Base-by-base conservation (phyloP, 495 filamentous ascomycete genomes). In the Glarea lozoyensis region DNA sequence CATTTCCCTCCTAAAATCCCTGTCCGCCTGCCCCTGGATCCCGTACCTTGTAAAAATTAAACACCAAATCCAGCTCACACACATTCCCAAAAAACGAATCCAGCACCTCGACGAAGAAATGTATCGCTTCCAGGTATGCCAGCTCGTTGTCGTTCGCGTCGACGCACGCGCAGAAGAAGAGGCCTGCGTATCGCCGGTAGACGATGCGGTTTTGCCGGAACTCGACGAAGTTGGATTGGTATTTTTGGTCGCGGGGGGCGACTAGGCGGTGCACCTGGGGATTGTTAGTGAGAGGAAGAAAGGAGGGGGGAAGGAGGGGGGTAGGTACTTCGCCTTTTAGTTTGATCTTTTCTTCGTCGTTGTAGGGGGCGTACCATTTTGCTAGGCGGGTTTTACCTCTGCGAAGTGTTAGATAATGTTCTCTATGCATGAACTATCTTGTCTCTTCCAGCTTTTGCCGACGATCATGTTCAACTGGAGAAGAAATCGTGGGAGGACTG, bases 181-280 rank as follows among this genome's bases (percentile, higher is more conserved):
- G 76, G 0, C 92, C 92, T 0, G 92, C 92, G 67, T 98, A 98
- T 40, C 92, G 81, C 18, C 92, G 82, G 66, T 98, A 98, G 17
- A 98, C 87, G 51, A 98, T 81, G 68, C 95, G 96, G 52, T 82
- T 78, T 64, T 83, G 80, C 59, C 90, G 79, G 76, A 88, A 81
- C 69, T 98, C 92, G 66, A 98, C 92, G 60, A 98, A 98, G 68
- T 98, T 98, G 60, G 86, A 94, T 61, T 98, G 92, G 68, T 98
- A 94, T 64, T 98, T 98, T 64, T 98, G 92, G 64, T 98, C 92
- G 54, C 92, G 82, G 9, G 92, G 92, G 3, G 92, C 92, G 40
- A 98, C 87, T 46, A 98, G 86, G 46, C 92, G 88, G 75, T 98
- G 92, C 59, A 96, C 82, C 84, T 90, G 46, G 19, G 7, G 32